Percentiles rank a stretch among this genome's conserved stretches.
Evolutionary conservation across 192 early-diverging fungal genomes (phyloP).

Genomic region (Backusella sp.): DNA sequence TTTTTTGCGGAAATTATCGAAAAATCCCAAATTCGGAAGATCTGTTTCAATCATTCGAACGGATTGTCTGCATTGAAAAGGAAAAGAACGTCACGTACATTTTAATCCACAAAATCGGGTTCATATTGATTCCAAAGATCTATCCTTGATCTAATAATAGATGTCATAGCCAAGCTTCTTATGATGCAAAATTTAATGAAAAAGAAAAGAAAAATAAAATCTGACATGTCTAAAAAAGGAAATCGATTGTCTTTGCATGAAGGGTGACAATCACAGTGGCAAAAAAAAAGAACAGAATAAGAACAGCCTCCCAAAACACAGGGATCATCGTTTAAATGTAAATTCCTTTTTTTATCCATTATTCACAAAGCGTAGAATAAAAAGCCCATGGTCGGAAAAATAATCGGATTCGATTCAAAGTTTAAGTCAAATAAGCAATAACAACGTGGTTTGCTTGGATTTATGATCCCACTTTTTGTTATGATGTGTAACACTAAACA

Average conservation of each 20-base stretch:
- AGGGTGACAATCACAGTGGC: not conserved
- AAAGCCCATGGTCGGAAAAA: not conserved
- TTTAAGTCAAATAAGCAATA: not conserved
- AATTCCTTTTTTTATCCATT: not conserved
- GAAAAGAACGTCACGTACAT: not conserved
- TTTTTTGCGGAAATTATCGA: not conserved
- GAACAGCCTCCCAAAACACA: not conserved
- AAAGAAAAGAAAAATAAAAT: not conserved
- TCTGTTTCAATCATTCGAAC: not conserved
- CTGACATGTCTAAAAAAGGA: not conserved
- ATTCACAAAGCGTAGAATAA: not conserved
- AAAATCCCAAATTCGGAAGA: not conserved
- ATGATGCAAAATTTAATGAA: not conserved
- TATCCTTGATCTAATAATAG: not conserved
- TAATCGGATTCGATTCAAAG: not conserved
- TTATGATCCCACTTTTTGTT: not conserved
- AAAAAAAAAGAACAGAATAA: not conserved
- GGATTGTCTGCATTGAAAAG: not conserved
- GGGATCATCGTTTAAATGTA: not conserved
- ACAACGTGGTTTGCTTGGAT: not conserved
- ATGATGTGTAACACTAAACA: not conserved
- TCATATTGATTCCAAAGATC: not conserved
- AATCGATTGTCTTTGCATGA: not conserved
- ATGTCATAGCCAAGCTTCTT: not conserved
- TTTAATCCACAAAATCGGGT: not conserved